phyloP scores from a whole-genome alignment of 164 flowering plant genomes.

The Chimonanthus praecox region DNA sequence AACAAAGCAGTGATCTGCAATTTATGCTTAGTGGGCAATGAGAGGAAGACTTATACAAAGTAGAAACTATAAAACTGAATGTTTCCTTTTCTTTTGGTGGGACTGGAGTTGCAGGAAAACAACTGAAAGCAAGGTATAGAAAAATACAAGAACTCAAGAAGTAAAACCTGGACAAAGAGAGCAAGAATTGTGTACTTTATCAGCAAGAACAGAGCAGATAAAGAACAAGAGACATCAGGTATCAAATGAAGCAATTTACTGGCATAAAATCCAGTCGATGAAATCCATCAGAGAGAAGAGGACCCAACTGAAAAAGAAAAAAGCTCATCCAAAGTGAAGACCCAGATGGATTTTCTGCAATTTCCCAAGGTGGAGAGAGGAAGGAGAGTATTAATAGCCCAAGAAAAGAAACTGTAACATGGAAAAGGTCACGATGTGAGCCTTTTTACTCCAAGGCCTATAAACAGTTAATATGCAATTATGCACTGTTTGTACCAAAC shows the following conservation, averaged over 20 bases:
- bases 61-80: neutral
- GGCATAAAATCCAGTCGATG: neutral
- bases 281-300: neutral
- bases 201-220: neutral
- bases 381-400: conserved; percentile 16
- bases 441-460: conserved; percentile 15
- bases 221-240: neutral
- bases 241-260: neutral
- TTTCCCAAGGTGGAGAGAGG: conserved; percentile 15
- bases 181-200: neutral
- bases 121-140: neutral
- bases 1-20: neutral
- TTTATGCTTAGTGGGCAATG: neutral
- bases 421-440: conserved; percentile 29
- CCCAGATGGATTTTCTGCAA: conserved; percentile 10
- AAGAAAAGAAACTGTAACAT: conserved; percentile 25
- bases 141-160: too few relatives aligned
- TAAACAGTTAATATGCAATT: conserved; percentile 20
- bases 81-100: neutral
- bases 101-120: neutral
- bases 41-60: neutral
- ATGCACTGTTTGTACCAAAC: conserved; percentile 25
- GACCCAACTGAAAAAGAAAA: neutral
- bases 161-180: neutral
- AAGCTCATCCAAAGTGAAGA: neutral